Evolutionary conservation across 2,329 filamentous ascomycete genomes (phyloP).

Genomic region (Xylariaceae sp.): DNA sequence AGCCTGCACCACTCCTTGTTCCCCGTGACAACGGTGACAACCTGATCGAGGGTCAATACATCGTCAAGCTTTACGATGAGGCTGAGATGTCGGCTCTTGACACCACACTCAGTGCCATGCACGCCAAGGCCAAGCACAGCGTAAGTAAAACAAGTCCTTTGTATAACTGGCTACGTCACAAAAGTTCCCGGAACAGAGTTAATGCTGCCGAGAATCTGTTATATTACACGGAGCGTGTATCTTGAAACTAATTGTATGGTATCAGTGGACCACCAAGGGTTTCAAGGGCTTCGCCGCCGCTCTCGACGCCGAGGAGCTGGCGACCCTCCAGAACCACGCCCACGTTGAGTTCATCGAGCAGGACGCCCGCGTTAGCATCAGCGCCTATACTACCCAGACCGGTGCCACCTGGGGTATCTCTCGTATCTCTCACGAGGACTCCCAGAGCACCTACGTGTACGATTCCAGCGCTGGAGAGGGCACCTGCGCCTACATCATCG

Average conservation of each 20-base stretch:
- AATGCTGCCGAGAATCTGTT: no score
- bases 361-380: slow-evolving; percentile 24
- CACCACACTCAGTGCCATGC: slow-evolving; percentile 22
- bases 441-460: slow-evolving; percentile 37
- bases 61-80: slow-evolving; percentile 38
- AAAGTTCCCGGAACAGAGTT: no score
- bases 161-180: no score
- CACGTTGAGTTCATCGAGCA: slow-evolving; percentile 33
- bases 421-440: slow-evolving; percentile 37
- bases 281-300: slow-evolving; percentile 39
- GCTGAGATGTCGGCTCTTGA: slow-evolving; percentile 25
- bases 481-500: slow-evolving; percentile 49
- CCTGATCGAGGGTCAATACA: slow-evolving; percentile 36
- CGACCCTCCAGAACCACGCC: slow-evolving; percentile 33
- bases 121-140: slow-evolving; percentile 31
- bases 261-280: slow-evolving; percentile 27
- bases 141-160: no score
- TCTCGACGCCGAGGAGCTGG: slow-evolving; percentile 38
- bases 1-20: slow-evolving; percentile 24
- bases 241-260: no score
- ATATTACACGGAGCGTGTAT: no score
- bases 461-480: slow-evolving; percentile 37
- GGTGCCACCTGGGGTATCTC: slow-evolving; percentile 40
- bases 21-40: slow-evolving; percentile 17
- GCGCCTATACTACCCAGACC: slow-evolving; percentile 15